These are phyloP conservation scores for Amesomyces nigricolor DNA, from an alignment of 2,329 filamentous ascomycete genomes.

Conservation along the genomic window DNA sequence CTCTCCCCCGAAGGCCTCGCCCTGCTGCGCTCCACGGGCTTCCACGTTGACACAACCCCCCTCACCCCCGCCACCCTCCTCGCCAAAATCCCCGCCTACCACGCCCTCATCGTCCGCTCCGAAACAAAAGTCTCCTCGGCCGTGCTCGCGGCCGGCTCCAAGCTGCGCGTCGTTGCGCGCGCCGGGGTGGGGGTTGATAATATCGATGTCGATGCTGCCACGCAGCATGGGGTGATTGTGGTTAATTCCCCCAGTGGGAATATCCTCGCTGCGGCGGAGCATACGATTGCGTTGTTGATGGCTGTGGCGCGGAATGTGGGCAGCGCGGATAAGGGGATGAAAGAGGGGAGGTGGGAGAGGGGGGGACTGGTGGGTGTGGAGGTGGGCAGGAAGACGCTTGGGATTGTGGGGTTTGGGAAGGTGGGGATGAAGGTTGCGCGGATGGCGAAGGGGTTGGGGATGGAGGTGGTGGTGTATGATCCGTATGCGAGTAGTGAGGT, in stretches of 20 bases:
- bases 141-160: slow-evolving; percentile 59
- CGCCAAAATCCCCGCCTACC: slow-evolving; percentile 62
- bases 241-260: slow-evolving; percentile 77
- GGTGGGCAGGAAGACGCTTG: slow-evolving; percentile 69
- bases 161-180: slow-evolving; percentile 70
- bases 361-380: slow-evolving; percentile 70
- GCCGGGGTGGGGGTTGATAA: slow-evolving; percentile 82
- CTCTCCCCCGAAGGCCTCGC: slow-evolving; percentile 72
- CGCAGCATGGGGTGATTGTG: slow-evolving; percentile 67
- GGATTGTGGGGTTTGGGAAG: slow-evolving; percentile 75
- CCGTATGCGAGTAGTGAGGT: slow-evolving; percentile 73
- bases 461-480: slow-evolving; percentile 69
- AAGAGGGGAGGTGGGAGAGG: slow-evolving; percentile 69
- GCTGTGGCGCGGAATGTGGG: slow-evolving; percentile 69
- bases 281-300: slow-evolving; percentile 69
- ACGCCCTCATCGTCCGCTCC: slow-evolving; percentile 73
- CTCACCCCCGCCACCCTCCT: slow-evolving; percentile 57
- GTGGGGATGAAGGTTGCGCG: slow-evolving; percentile 74
- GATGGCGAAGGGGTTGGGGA: slow-evolving; percentile 71
- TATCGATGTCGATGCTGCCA: slow-evolving; percentile 69
- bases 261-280: slow-evolving; percentile 73
- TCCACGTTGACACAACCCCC: slow-evolving; percentile 61
- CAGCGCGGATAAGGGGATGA: slow-evolving; percentile 62
- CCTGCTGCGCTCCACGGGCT: slow-evolving; percentile 53
- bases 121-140: slow-evolving; percentile 73